A percentile compares a stretch with the other conserved stretches of the same genome.
Evolutionary conservation across 75 land plant genomes (phyloP).

Genomic region (Selaginella tamariscina): DNA sequence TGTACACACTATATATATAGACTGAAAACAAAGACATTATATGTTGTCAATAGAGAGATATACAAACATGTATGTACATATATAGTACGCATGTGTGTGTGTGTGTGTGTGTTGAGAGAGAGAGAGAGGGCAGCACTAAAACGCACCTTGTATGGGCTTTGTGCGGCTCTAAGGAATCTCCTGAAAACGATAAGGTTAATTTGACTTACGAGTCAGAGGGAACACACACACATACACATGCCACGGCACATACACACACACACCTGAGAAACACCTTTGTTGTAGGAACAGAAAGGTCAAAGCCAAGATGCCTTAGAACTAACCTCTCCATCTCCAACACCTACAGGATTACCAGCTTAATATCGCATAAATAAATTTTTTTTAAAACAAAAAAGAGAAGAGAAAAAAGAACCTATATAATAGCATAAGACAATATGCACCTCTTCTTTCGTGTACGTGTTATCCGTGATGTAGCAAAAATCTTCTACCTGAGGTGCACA

Average conservation of each 20-base stretch:
- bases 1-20: neutral
- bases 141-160: conserved; percentile 3
- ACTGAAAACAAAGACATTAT: neutral
- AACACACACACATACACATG: neutral
- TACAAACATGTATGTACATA: neutral
- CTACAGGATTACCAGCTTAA: too few relatives aligned
- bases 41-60: neutral
- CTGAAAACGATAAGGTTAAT: neutral
- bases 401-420: too few relatives aligned
- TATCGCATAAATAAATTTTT: too few relatives aligned
- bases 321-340: conserved; percentile 1
- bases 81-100: too few relatives aligned
- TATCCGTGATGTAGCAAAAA: conserved; percentile 7
- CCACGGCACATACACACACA: neutral
- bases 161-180: neutral
- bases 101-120: too few relatives aligned
- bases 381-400: too few relatives aligned
- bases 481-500: conserved; percentile 11
- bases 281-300: conserved; percentile 5
- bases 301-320: neutral
- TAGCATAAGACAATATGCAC: too few relatives aligned
- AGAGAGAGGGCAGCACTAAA: too few relatives aligned
- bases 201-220: too few relatives aligned
- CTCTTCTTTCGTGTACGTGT: neutral
- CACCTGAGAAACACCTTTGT: neutral